A percentile compares a stretch with the other conserved stretches of the same genome.
These are phyloP conservation scores for Iris macrosiphon DNA, from an alignment of 106 monocot genomes.

Conservation along the genomic window DNA sequence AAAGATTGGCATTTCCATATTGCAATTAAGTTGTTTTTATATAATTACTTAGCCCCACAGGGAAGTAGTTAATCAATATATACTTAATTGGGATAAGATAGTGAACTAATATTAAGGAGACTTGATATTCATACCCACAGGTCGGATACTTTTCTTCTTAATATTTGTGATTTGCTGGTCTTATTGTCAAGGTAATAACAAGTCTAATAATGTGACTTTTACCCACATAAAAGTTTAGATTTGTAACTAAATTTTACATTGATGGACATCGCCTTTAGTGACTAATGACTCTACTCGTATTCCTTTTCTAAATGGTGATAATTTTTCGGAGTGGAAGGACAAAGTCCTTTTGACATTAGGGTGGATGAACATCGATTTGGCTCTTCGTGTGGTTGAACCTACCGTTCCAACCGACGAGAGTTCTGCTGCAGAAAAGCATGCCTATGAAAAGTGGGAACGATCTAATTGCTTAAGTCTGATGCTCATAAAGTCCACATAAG, in stretches of 20 bases:
- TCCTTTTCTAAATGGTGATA: background rate
- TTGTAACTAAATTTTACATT: too few species aligned
- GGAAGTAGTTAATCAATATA: background rate
- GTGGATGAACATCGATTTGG: constrained; percentile 4
- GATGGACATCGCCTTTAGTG: background rate
- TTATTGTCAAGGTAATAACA: too few species aligned
- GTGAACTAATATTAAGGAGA: background rate
- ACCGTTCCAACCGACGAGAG: background rate
- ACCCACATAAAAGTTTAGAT: too few species aligned
- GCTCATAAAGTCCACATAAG: background rate
- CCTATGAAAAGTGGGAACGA: background rate
- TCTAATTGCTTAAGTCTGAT: background rate
- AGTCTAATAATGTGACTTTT: too few species aligned
- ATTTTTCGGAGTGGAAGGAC: background rate
- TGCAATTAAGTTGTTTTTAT: too few species aligned
- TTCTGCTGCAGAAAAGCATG: background rate
- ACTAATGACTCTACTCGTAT: background rate
- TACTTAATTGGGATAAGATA: background rate
- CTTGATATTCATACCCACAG: too few species aligned
- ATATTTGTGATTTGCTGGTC: too few species aligned
- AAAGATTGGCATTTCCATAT: too few species aligned
- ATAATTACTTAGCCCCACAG: background rate
- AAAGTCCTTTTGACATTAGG: background rate
- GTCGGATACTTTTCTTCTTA: too few species aligned
- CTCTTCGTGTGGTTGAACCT: background rate